Evolutionary conservation across 805 yeast genomes (phyloP), one percentile per base, ranked within the genome.

Genomic region (Pichia paraexigua): DNA sequence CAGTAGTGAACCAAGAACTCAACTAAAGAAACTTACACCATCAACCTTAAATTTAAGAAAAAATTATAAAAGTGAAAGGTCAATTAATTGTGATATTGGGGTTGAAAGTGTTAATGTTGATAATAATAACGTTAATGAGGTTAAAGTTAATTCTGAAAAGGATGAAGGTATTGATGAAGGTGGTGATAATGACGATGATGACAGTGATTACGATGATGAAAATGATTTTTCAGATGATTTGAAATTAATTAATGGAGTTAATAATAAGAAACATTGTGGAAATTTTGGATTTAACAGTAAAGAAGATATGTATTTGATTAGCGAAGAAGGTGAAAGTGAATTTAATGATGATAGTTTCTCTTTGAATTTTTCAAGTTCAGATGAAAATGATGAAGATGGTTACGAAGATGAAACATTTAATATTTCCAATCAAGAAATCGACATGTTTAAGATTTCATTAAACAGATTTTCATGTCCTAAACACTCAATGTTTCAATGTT

Each of bases 61-160:
- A 44, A 52, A 45, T 5, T 13, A 9, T 7, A 41, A 30, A 28
- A 18, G 9, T 18, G 21, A 40, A 27, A 17, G 3, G n/a, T 32
- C 13, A 15, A 3, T 98, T 10, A 32, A 39, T n/a, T 24, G 13
- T 21, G 48, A 24, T 9, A 22, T 27, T 13, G 32, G 11, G 11
- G n/a, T 22, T 15, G 35, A 37, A 1, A 41, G 35, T 13, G 9
- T 13, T 28, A 15, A 8, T n/a, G 3, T 20, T 15, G 35, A 44
- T 35, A 61, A 57, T 24, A n/a, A 41, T 2, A 42, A 22, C 5
- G 41, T 30, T 15, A 48, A 45, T 18, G 11, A 39, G 20, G 35
- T 40, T 22, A 35, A 24, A 22, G 48, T 13, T 17, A 40, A 39
- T 8, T 30, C 13, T 18, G 22, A 42, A 3, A 35, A 37, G 8